A percentile compares a stretch with the other conserved stretches of the same genome.
Conservation (phyloP, 768 basidiomycete species). For the Termitomyces sp. region DNA sequence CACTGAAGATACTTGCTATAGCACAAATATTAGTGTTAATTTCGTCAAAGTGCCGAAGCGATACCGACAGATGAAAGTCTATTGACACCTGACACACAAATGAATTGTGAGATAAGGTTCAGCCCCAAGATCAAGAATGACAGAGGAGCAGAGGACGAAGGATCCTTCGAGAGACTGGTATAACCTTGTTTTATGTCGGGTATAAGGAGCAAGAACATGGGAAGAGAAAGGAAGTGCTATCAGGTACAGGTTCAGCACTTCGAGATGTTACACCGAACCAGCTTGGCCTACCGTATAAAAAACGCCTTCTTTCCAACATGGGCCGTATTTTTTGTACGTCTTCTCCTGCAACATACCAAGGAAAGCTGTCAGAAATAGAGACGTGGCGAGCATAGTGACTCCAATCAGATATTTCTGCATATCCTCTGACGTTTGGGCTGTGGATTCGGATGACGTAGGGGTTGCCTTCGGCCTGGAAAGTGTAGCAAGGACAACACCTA, state of each 20-base stretch:
- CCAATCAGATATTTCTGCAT: slow-evolving; percentile 55
- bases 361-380: slow-evolving; percentile 63
- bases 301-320: slow-evolving; percentile 78
- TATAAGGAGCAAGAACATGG: slow-evolving; percentile 63
- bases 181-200: slow-evolving; percentile 56
- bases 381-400: slow-evolving; percentile 63
- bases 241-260: neutral
- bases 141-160: slow-evolving; percentile 28
- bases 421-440: slow-evolving; percentile 28
- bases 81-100: slow-evolving; percentile 86
- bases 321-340: slow-evolving; percentile 72
- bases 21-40: slow-evolving; percentile 2
- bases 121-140: slow-evolving; percentile 57
- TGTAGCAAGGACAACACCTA: slow-evolving; percentile 72
- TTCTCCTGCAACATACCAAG: slow-evolving; percentile 75
- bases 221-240: slow-evolving; percentile 79
- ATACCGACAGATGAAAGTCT: slow-evolving; percentile 68
- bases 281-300: slow-evolving; percentile 68
- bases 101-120: slow-evolving; percentile 70
- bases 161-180: slow-evolving; percentile 38
- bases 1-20: slow-evolving; percentile 70
- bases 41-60: slow-evolving; percentile 3
- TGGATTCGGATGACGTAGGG: slow-evolving; percentile 17
- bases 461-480: slow-evolving; percentile 47
- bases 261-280: neutral